Evolutionary conservation across 768 basidiomycete species (phyloP), one percentile per base, ranked within the genome.

Genomic region (Termitomyces sp.): DNA sequence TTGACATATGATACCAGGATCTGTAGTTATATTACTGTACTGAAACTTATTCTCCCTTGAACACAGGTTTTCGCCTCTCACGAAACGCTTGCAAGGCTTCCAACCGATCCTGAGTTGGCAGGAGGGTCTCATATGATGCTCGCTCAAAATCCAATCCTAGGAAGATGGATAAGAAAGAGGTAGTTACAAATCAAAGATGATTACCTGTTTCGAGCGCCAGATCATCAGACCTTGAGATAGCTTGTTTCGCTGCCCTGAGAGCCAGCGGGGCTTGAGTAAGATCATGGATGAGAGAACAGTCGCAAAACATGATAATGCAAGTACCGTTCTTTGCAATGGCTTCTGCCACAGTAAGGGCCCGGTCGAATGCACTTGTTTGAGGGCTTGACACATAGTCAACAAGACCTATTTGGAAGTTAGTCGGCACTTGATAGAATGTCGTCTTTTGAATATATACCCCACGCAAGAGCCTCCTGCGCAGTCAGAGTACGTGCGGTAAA

Each of bases 61-160:
- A 96, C 33, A 85, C 70, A 0, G 94, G 91, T 12, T 73, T 72
- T 42, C 94, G 78, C 70, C 95, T 95, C 72, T 91, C 89, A 65
- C 80, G 86, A 76, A 96, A 97, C 14, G 95, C 95, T 53, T 83
- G 73, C 39, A 97, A 76, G 4, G 94, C 95, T 72, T 98, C 95
- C 6, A 80, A 63, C 20, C 95, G 83, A 69, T 98, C 95, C 61
- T 84, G 79, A 7, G 81, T 87, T 34, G 79, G 77, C 22, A 97
- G 76, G 20, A 98, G 78, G 3, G 83, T 80, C 62, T 96, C 89
- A 60, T 98, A 98, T 13, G 89, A 84, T 5, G 86, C 85, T 36
- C 90, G 80, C 71, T 97, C 95, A 61, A 95, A 91, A 69, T 95
- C 92, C n/a, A 98, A 80, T n/a, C 92, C 93, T 85, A 60, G 8